A percentile compares a stretch with the other conserved stretches of the same genome.
Evolutionary conservation across 805 yeast genomes (phyloP).

Genomic region (Wickerhamiella siamensis): DNA sequence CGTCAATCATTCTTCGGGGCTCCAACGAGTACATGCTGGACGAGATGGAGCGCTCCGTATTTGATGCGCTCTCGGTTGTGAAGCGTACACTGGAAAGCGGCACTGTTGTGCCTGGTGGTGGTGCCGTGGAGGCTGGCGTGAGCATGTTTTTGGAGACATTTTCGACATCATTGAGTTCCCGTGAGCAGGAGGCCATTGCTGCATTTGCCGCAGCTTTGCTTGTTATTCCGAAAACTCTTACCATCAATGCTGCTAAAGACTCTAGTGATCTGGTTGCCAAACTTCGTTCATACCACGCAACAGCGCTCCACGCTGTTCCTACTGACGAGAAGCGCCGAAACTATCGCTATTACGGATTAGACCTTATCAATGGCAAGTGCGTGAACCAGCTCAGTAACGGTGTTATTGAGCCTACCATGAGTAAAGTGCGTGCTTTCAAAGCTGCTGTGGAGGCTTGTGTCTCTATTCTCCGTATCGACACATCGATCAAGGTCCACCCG

Average conservation of each 20-base stretch:
- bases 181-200: constrained; percentile 96
- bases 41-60: constrained; percentile 96
- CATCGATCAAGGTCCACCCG: constrained; percentile 95
- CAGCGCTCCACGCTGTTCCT: constrained; percentile 72
- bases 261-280: constrained; percentile 89
- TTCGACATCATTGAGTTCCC: constrained; percentile 93
- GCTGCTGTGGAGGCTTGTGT: constrained; percentile 97
- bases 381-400: constrained; percentile 76
- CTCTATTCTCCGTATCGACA: constrained; percentile 92
- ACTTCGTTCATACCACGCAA: constrained; percentile 90
- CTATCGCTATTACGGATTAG: constrained; percentile 86
- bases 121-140: constrained; percentile 95
- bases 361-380: constrained; percentile 78
- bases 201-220: constrained; percentile 87
- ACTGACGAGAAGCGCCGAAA: constrained; percentile 74
- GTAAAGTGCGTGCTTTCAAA: constrained; percentile 83
- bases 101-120: constrained; percentile 95
- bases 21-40: constrained; percentile 86
- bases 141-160: constrained; percentile 90
- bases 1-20: constrained; percentile 88
- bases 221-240: constrained; percentile 89
- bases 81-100: constrained; percentile 94
- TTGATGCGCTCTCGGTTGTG: constrained; percentile 86
- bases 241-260: constrained; percentile 96
- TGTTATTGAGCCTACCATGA: constrained; percentile 88